Evolutionary conservation across 2,329 filamentous ascomycete genomes (phyloP).

Genomic region (Cercospora sp.): DNA sequence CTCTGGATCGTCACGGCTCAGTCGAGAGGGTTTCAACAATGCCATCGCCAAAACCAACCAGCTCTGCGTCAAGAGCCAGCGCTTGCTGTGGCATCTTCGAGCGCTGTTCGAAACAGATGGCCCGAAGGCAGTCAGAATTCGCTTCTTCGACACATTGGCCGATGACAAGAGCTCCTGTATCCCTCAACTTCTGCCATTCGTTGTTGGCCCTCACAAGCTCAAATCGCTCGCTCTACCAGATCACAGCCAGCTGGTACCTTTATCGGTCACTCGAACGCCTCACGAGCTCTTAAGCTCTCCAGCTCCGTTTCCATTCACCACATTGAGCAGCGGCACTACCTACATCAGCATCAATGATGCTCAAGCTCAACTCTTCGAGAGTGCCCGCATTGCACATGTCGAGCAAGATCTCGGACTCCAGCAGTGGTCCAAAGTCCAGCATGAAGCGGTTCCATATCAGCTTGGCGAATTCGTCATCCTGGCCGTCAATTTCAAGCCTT

Average conservation of each 20-base stretch:
- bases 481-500: conserved; percentile 21
- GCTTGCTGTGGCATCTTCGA: conserved; percentile 7
- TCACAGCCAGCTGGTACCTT: conserved; percentile 17
- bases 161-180: conserved; percentile 1
- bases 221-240: conserved; percentile 18
- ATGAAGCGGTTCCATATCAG: conserved; percentile 18
- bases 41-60: background rate
- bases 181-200: conserved; percentile 16
- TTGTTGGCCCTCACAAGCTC: conserved; percentile 14
- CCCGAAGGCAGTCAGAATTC: conserved; percentile 13
- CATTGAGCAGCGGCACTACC: conserved; percentile 15
- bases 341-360: conserved; percentile 19
- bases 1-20: conserved; percentile 6
- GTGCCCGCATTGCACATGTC: conserved; percentile 14
- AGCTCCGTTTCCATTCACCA: conserved; percentile 22
- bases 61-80: conserved; percentile 1
- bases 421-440: conserved; percentile 22
- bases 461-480: conserved; percentile 21
- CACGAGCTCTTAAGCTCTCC: conserved; percentile 12
- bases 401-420: conserved; percentile 21
- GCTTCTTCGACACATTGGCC: conserved; percentile 12
- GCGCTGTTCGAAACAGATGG: background rate
- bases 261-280: conserved; percentile 8
- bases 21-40: conserved; percentile 16
- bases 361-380: conserved; percentile 23